Evolutionary conservation across 345 rosid species (phyloP), one percentile per base, ranked within the genome.

Genomic region (Durio zibethinus): DNA sequence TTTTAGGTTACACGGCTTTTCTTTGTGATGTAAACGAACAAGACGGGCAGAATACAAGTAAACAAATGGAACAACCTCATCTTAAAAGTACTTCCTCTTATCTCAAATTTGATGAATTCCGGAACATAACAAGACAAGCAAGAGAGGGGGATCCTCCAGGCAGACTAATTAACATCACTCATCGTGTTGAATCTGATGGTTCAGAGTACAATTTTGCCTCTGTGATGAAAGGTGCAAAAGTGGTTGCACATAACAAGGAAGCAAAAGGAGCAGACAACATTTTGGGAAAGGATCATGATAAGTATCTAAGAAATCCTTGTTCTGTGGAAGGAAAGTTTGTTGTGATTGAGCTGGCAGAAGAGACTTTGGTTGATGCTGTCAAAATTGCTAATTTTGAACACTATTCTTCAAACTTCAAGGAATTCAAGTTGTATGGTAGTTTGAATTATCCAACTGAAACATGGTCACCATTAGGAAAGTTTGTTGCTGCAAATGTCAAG

Each of bases 341-440:
- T 1, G 90, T 93, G 76, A 87, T 95, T 77, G 99, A 95, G 75
- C 94, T 95, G 20, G 85, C 90, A 0, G 96, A 95, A 78, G 97
- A 95, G 80, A 95, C 94, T 31, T 83, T 95, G 79, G 99, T 95
- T 67, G 97, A 95, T 86, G 89, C 87, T 1, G 91, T 93, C 62
- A 92, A 90, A 74, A 85, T 95, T 57, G 99, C 98, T 0, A 95
- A 95, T 66, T 90, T 92, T 43, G 99, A 95, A 82, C 98, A 92
- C 53, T 87, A 94, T 73, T 94, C 98, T 63, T 92, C 98, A 1
- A 94, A 89, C 80, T 85, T 88, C 80, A 95, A 90, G 87, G 97
- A 88, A 73, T 88, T 95, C 77, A 89, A 86, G 77, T 75, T 95
- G 84, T 89, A 80, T 9, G 97, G 99, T 21, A 95, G 99, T 53